Conservation (phyloP, 2,329 filamentous ascomycete species). For the Scopulariopsis brevicaulis region DNA sequence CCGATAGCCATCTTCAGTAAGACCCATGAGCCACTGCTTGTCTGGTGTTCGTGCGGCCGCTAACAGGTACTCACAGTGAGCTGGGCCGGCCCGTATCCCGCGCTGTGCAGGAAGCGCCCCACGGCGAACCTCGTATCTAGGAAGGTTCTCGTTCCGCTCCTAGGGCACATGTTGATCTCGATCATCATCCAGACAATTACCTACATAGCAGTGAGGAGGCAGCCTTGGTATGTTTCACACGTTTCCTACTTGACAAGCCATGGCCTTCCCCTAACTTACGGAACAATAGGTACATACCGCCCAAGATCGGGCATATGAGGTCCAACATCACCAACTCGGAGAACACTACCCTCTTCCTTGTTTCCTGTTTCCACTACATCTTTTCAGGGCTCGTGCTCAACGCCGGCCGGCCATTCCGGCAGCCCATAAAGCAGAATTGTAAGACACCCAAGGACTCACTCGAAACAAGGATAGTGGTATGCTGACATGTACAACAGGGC, state of each 20-base stretch:
- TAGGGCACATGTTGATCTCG: constrained; percentile 80
- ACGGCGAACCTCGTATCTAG: constrained; percentile 86
- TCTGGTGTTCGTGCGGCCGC: not conserved
- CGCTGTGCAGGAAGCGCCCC: constrained; percentile 72
- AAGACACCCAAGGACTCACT: constrained; percentile 19
- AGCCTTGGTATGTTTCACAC: constrained; percentile 59
- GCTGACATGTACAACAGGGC: constrained; percentile 40
- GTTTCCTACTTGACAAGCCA: not conserved
- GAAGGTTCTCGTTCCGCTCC: constrained; percentile 79
- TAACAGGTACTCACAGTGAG: constrained; percentile 51
- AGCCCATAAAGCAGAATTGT: constrained; percentile 71
- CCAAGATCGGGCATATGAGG: constrained; percentile 63
- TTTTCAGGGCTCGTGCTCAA: constrained; percentile 80
- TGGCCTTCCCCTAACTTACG: not conserved
- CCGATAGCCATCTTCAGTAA: constrained; percentile 91
- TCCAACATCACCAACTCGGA: constrained; percentile 85
- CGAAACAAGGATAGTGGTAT: not conserved
- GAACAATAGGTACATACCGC: constrained; percentile 58
- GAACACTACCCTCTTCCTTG: constrained; percentile 81
- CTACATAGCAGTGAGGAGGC: constrained; percentile 63
- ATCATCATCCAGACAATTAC: constrained; percentile 65
- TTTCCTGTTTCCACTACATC: constrained; percentile 93
- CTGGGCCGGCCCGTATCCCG: constrained; percentile 77
- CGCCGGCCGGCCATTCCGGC: constrained; percentile 83
- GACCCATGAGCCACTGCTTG: constrained; percentile 11